Conservation (phyloP, 352 stramenopile species). For the Phytophthora citrophthora region DNA sequence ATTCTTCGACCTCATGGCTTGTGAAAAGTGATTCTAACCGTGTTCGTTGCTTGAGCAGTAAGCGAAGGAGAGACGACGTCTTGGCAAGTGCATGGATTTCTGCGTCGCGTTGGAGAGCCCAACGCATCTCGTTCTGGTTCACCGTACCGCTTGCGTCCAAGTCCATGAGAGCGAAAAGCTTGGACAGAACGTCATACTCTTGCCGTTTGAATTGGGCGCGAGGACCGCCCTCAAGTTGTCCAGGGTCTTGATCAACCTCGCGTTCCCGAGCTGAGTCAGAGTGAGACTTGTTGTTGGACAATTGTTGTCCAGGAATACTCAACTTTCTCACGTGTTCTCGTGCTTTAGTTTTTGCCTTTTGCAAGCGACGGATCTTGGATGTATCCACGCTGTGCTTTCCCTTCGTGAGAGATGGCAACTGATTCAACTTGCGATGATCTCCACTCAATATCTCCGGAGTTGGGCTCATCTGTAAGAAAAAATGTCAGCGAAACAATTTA, state of each 20-base stretch:
- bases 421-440: constrained; percentile 53
- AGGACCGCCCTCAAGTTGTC: constrained; percentile 2
- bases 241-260: constrained; percentile 6
- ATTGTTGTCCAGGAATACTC: neutral
- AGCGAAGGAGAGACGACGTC: constrained; percentile 49
- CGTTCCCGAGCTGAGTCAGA: constrained; percentile 16
- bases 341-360: constrained; percentile 28
- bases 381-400: constrained; percentile 9
- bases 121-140: constrained; percentile 68
- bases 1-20: neutral
- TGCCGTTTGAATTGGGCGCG: constrained; percentile 39
- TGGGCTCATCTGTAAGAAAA: constrained; percentile 39
- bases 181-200: constrained; percentile 42
- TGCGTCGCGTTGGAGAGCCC: constrained; percentile 65
- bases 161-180: constrained; percentile 73
- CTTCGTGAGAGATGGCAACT: constrained; percentile 51
- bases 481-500: too few relatives aligned
- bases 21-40: constrained; percentile 40
- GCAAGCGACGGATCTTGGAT: constrained; percentile 14
- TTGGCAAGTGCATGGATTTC: constrained; percentile 58
- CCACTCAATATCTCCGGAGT: constrained; percentile 60
- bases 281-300: constrained; percentile 18
- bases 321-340: constrained; percentile 11
- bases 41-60: constrained; percentile 64
- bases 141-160: constrained; percentile 67